Evolutionary conservation across 2,329 filamentous ascomycete species (phyloP).

Genomic region (Diaporthe velutina): DNA sequence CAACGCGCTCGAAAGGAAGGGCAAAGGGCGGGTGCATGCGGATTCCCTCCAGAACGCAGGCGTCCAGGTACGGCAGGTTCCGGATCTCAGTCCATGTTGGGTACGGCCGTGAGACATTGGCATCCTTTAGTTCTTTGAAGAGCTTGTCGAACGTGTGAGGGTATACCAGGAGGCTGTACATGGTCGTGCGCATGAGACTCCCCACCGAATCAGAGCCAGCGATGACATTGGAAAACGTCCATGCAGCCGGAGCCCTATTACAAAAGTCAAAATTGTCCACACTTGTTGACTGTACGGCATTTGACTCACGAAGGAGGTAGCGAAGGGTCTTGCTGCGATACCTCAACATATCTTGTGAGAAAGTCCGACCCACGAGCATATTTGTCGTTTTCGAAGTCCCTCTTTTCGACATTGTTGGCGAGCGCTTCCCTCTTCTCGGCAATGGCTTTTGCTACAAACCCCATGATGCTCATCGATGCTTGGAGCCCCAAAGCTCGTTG

Average conservation of each 20-base stretch:
- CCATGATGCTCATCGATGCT: constrained; percentile 15
- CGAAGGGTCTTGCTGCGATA: constrained; percentile 38
- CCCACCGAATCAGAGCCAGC: constrained; percentile 48
- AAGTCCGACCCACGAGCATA: constrained; percentile 38
- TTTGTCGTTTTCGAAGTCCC: neutral
- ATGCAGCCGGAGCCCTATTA: constrained; percentile 44
- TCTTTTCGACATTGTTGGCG: constrained; percentile 3
- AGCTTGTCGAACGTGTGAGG: constrained; percentile 44
- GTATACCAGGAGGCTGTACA: constrained; percentile 47
- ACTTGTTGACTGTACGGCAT: neutral
- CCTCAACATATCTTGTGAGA: constrained; percentile 40
- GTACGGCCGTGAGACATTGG: constrained; percentile 45
- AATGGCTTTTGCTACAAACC: constrained; percentile 17
- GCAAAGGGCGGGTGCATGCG: constrained; percentile 47
- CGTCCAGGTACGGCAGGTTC: constrained; percentile 48
- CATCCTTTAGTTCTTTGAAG: constrained; percentile 45
- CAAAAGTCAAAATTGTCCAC: neutral
- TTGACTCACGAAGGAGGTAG: constrained; percentile 41
- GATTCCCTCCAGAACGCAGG: constrained; percentile 44
- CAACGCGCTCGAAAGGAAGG: constrained; percentile 46
- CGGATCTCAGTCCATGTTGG: constrained; percentile 46
- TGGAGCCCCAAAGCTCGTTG: constrained; percentile 23
- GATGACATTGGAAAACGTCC: constrained; percentile 48
- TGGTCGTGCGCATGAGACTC: constrained; percentile 46
- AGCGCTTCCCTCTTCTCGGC: constrained; percentile 15